phyloP scores from a whole-genome alignment of 805 yeast species.

The Tetrapisispora fleetii region DNA sequence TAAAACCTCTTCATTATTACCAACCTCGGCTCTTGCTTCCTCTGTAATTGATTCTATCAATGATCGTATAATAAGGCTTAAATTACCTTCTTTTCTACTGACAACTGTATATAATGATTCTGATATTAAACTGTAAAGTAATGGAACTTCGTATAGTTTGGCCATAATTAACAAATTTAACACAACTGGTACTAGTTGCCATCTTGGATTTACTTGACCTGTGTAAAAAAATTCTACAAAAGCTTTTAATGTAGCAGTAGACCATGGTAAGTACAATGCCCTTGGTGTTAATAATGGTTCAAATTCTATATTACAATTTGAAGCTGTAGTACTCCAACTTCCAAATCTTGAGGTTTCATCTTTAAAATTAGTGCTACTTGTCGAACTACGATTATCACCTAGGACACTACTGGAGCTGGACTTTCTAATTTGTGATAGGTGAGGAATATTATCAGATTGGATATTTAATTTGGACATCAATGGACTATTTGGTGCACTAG shows the following conservation, averaged over 20 bases:
- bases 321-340: slow-evolving; percentile 11
- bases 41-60: slow-evolving; percentile 8
- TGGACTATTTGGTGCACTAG: slow-evolving; percentile 14
- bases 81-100: slow-evolving; percentile 52
- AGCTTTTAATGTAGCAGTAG: slow-evolving; percentile 51
- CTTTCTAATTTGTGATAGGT: not conserved
- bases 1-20: slow-evolving; percentile 14
- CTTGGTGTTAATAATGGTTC: slow-evolving; percentile 63
- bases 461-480: slow-evolving; percentile 8
- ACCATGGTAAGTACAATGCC: slow-evolving; percentile 56
- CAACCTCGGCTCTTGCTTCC: not conserved
- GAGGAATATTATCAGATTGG: not conserved
- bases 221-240: slow-evolving; percentile 66
- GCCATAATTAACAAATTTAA: slow-evolving; percentile 54
- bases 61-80: not conserved
- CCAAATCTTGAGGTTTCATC: slow-evolving; percentile 6
- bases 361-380: not conserved
- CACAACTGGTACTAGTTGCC: slow-evolving; percentile 63
- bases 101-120: slow-evolving; percentile 63
- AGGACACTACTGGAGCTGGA: not conserved
- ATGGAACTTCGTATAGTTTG: slow-evolving; percentile 57
- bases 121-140: slow-evolving; percentile 56
- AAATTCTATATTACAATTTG: slow-evolving; percentile 22
- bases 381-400: not conserved
- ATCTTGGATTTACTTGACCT: slow-evolving; percentile 68